Conservation (phyloP, 148 eudicot genomes). For the Diospyros lotus region DNA sequence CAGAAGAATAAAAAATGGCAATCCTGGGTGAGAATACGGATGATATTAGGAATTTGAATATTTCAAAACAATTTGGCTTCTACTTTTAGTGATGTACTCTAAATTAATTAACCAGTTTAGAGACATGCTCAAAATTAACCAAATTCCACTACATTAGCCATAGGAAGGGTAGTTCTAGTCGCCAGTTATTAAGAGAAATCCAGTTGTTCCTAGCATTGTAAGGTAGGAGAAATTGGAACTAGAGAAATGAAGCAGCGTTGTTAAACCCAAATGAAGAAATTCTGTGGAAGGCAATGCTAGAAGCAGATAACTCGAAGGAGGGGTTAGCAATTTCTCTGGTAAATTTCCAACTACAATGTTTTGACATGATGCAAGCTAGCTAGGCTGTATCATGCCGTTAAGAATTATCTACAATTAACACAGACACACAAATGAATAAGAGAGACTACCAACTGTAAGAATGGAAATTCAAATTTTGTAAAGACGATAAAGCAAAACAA, state of each 20-base stretch:
- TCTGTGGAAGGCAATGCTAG: background rate
- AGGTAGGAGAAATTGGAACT: too few species aligned
- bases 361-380: too few species aligned
- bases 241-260: background rate
- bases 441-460: background rate
- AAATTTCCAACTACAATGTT: too few species aligned
- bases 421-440: background rate
- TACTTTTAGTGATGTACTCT: background rate
- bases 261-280: background rate
- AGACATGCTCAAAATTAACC: background rate
- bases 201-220: background rate
- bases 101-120: background rate
- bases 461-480: background rate
- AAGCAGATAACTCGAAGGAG: too few species aligned
- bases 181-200: background rate
- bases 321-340: too few species aligned
- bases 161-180: background rate
- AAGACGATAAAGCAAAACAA: background rate
- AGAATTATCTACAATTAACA: background rate
- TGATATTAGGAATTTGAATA: background rate
- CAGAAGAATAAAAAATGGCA: background rate
- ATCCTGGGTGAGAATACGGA: background rate
- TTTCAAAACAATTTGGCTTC: background rate
- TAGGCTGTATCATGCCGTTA: too few species aligned
- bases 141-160: background rate